Base-by-base conservation (phyloP, 1,284 basidiomycete genomes). In the Blastosporella zonata region DNA sequence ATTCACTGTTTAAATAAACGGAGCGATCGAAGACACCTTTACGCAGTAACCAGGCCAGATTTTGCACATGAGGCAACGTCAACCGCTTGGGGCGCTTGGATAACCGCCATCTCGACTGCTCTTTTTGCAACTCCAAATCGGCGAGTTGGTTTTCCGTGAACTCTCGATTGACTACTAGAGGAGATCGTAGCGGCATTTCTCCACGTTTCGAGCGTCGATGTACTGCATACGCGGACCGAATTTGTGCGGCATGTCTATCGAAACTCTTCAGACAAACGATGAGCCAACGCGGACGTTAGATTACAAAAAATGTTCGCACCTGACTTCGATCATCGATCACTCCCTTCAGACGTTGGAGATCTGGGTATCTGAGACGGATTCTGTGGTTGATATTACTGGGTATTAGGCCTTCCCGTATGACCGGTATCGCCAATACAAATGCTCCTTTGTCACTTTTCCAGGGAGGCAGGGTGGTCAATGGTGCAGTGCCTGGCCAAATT, bases 401-500 rank as follows among this genome's bases (percentile, higher is more conserved):
- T 15, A 20, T 33, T 28, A 58, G 42, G 1, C 50, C 52, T 9
- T 54, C 49, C 27, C 52, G 48, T 23, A 49, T 37, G 17, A 58
- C 49, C 6, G 66, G 64, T 36, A 68, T 59, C 1, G 58, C 61
- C 31, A 65, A 58, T 22, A 65, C 48, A 39, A 61, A 68, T 21
- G 55, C 46, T 23, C 55, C 55, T 5, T 33, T 1, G 7, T 7
- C 15, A n/a, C 38, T 46, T 43, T 28, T 37, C 58, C 58, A 59
- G 7, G 35, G 46, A 28, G 56, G 58, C 3, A 22, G 34, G 13
- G 53, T 55, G 37, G 36, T 55, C 18, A 59, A 46, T 9, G 56
- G 50, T 13, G 35, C 17, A 6, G 48, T 25, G 2, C 56, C 53
- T 6, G 59, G 55, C 65, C 62, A 63, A 33, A 46, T 46, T 13